A percentile compares a stretch with the other conserved stretches of the same genome.
Evolutionary conservation across 441 rosid species (phyloP).

Genomic region (Geranium incanum): DNA sequence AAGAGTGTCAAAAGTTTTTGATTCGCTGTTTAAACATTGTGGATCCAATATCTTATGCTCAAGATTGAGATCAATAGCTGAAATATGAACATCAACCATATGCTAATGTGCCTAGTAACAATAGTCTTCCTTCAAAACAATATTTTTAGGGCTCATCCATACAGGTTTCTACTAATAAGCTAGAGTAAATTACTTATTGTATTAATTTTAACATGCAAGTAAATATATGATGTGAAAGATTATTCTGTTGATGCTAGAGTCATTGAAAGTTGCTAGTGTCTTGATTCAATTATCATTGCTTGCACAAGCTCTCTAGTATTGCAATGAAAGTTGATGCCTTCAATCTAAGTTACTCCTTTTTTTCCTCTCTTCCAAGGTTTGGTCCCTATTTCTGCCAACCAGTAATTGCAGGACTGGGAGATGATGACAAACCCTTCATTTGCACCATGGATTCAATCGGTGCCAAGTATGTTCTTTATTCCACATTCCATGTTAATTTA

Average conservation of each 20-base stretch:
- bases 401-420: constrained; percentile 88
- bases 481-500: too few species aligned
- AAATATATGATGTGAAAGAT: not conserved
- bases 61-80: not conserved
- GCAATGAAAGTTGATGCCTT: not conserved
- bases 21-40: not conserved
- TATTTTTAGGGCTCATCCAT: not conserved
- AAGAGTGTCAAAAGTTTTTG: not conserved
- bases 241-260: not conserved
- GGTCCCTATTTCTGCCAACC: constrained; percentile 99
- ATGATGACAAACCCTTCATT: constrained; percentile 85
- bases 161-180: not conserved
- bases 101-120: not conserved
- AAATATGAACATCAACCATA: not conserved
- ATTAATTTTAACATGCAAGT: not conserved
- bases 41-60: not conserved
- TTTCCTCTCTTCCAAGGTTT: constrained; percentile 41
- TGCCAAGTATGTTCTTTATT: constrained; percentile 62
- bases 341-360: not conserved
- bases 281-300: not conserved
- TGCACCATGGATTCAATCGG: constrained; percentile 99
- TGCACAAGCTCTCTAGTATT: not conserved
- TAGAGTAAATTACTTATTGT: too few species aligned
- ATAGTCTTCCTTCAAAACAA: not conserved
- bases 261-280: not conserved